phyloP scores from a whole-genome alignment of 1,284 basidiomycete species.

The Boletus hoseneyae region DNA sequence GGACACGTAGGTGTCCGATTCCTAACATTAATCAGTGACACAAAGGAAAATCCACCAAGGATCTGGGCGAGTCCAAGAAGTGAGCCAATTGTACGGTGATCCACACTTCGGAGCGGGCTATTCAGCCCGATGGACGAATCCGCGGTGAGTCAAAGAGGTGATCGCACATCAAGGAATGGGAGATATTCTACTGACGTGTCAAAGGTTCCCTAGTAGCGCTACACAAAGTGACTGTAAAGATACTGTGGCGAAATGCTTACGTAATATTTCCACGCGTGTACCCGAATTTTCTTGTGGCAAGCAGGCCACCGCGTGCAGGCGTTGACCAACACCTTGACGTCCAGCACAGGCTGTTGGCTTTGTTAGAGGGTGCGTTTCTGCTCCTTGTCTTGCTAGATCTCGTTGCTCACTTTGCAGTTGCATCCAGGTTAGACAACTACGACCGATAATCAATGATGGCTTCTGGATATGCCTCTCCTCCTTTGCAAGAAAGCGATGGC shows the following conservation, averaged over 20 bases:
- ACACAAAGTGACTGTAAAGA: too few relatives aligned
- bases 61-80: background rate
- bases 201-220: background rate
- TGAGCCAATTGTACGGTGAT: background rate
- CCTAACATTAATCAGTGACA: too few relatives aligned
- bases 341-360: constrained; percentile 30
- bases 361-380: constrained; percentile 26
- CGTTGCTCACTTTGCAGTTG: background rate
- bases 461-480: constrained; percentile 36
- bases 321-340: constrained; percentile 29
- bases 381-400: background rate
- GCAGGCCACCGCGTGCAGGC: constrained; percentile 8
- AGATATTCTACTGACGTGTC: too few relatives aligned
- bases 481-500: constrained; percentile 31
- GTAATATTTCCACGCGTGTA: constrained; percentile 33
- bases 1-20: too few relatives aligned
- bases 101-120: background rate
- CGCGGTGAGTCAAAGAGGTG: background rate
- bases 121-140: background rate
- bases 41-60: background rate
- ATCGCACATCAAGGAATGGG: too few relatives aligned
- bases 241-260: constrained; percentile 21
- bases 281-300: constrained; percentile 29
- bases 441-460: constrained; percentile 35
- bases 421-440: constrained; percentile 19